Percentiles rank a stretch among this genome's conserved stretches.
These are phyloP conservation scores for Lactuca saligna DNA, from an alignment of 129 eudicot species.

Conservation along the genomic window DNA sequence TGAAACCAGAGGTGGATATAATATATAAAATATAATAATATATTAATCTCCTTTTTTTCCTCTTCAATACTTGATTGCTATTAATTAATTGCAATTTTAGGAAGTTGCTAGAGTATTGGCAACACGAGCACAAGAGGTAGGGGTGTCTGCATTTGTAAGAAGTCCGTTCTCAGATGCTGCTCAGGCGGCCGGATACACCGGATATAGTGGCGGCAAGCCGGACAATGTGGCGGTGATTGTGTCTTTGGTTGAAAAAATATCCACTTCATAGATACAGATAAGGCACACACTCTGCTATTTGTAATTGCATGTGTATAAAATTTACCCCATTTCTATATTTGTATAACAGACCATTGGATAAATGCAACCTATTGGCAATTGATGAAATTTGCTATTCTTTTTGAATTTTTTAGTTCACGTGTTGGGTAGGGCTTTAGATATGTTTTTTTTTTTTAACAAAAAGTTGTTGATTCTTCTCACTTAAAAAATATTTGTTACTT, in stretches of 20 bases:
- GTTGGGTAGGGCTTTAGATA: no score
- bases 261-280: constrained; percentile 26
- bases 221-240: constrained; percentile 85
- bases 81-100: constrained; percentile 24
- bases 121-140: constrained; percentile 70
- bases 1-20: constrained; percentile 48
- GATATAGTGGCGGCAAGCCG: constrained; percentile 78
- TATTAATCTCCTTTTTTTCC: background rate
- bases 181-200: constrained; percentile 72
- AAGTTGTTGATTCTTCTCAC: no score
- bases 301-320: background rate
- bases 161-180: constrained; percentile 92
- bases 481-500: no score
- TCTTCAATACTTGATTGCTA: background rate
- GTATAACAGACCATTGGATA: background rate
- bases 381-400: no score
- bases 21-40: no score
- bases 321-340: background rate
- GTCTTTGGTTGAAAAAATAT: constrained; percentile 56
- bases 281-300: constrained; percentile 11
- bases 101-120: constrained; percentile 76
- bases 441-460: no score
- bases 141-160: constrained; percentile 52
- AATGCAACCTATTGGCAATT: no score
- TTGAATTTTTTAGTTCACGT: no score